Evolutionary conservation across 1,284 basidiomycete species (phyloP).

Genomic region (Ustilago nuda): DNA sequence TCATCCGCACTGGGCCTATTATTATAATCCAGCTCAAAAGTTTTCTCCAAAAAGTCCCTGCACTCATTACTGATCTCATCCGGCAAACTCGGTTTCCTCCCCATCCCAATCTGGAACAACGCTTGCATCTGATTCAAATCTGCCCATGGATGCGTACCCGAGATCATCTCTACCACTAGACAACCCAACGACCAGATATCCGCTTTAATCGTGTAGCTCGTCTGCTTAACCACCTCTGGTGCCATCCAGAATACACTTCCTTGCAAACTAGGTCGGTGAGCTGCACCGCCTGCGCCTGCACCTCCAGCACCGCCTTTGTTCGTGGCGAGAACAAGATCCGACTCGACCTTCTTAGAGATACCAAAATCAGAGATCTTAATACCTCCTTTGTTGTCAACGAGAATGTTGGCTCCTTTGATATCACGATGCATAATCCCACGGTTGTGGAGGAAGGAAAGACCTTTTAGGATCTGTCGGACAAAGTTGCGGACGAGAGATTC

Average conservation of each 20-base stretch:
- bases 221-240: slow-evolving; percentile 95
- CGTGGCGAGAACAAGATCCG: slow-evolving; percentile 71
- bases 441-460: slow-evolving; percentile 91
- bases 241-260: slow-evolving; percentile 90
- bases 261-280: slow-evolving; percentile 89
- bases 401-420: slow-evolving; percentile 97
- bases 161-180: slow-evolving; percentile 97
- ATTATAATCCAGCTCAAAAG: slow-evolving; percentile 64
- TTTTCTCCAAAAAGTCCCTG: slow-evolving; percentile 59
- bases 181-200: slow-evolving; percentile 99
- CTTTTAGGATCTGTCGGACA: slow-evolving; percentile 90
- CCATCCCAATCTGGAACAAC: slow-evolving; percentile 66
- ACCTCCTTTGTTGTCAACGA: slow-evolving; percentile 97
- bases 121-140: slow-evolving; percentile 90
- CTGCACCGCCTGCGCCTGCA: slow-evolving; percentile 16
- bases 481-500: slow-evolving; percentile 94
- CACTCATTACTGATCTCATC: slow-evolving; percentile 63
- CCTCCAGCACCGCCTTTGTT: slow-evolving; percentile 29
- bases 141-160: slow-evolving; percentile 96
- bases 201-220: slow-evolving; percentile 89
- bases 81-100: slow-evolving; percentile 55
- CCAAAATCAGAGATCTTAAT: slow-evolving; percentile 99
- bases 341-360: slow-evolving; percentile 97
- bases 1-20: slow-evolving; percentile 59
- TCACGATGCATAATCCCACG: slow-evolving; percentile 97